A percentile compares a stretch with the other conserved stretches of the same genome.
Conservation (phyloP, 2,329 filamentous ascomycete species). For the Huntiella decipiens region DNA sequence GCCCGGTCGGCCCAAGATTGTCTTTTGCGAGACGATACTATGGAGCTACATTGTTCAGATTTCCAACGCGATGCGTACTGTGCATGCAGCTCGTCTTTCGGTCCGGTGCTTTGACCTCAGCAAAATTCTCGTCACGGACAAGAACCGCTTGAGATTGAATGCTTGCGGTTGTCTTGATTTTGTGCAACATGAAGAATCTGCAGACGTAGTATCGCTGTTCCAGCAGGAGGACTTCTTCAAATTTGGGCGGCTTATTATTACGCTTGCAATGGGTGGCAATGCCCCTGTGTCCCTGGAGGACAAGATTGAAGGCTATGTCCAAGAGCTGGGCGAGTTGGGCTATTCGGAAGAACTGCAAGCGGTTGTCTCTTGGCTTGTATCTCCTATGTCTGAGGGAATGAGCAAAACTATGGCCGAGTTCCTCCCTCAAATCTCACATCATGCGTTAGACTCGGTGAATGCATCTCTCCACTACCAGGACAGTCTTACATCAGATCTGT, state of each 20-base stretch:
- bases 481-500: conserved; percentile 50
- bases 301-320: conserved; percentile 26
- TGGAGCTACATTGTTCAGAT: conserved; percentile 92
- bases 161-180: conserved; percentile 84
- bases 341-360: conserved; percentile 67
- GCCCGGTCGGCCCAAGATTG: conserved; percentile 22
- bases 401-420: conserved; percentile 65
- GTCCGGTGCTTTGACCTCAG: conserved; percentile 70
- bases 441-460: conserved; percentile 59
- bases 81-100: conserved; percentile 65
- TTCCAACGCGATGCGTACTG: conserved; percentile 66
- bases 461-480: conserved; percentile 64
- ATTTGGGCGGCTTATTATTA: conserved; percentile 70
- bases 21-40: conserved; percentile 52
- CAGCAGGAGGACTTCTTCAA: conserved; percentile 77
- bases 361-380: conserved; percentile 65
- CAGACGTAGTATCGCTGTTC: conserved; percentile 38
- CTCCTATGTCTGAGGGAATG: conserved; percentile 33
- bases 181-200: conserved; percentile 54
- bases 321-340: conserved; percentile 57
- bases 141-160: conserved; percentile 73
- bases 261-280: conserved; percentile 25
- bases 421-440: conserved; percentile 56
- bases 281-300: conserved; percentile 1
- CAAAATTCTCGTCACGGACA: conserved; percentile 79